Evolutionary conservation across 345 rosid genomes (phyloP).

Genomic region (Odontarrhena argentea): DNA sequence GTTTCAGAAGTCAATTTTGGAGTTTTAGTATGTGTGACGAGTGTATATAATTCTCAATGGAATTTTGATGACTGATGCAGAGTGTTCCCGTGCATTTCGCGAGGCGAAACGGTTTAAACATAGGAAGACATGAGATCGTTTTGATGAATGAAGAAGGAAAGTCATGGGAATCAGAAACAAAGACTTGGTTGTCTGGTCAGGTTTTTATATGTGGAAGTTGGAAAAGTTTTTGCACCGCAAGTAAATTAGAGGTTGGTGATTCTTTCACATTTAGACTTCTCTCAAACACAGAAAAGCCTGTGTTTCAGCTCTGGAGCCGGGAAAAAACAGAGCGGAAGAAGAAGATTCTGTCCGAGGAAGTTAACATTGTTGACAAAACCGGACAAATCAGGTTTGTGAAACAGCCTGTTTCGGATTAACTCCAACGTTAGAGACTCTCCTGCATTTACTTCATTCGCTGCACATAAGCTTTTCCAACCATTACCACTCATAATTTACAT

Average conservation of each 20-base stretch:
- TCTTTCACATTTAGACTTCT: slow-evolving; percentile 17
- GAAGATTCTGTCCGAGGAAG: not conserved
- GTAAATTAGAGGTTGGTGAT: slow-evolving; percentile 17
- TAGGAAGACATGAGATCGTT: slow-evolving; percentile 3
- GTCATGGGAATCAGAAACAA: slow-evolving; percentile 18
- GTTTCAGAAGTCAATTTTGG: not conserved
- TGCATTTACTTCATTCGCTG: not conserved
- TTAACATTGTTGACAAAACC: not conserved
- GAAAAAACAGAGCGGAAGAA: not conserved
- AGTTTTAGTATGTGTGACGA: not conserved
- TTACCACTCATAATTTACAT: slow-evolving; percentile 18
- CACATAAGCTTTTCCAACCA: slow-evolving; percentile 24
- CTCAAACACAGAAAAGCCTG: not conserved
- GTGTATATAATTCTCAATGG: not conserved
- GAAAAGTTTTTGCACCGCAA: slow-evolving; percentile 30
- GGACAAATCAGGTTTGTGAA: slow-evolving; percentile 8
- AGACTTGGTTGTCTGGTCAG: not conserved
- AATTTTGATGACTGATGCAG: slow-evolving; percentile 32
- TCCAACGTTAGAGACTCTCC: slow-evolving; percentile 21
- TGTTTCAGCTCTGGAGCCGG: slow-evolving; percentile 19
- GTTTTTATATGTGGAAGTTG: slow-evolving; percentile 16
- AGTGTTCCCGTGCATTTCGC: slow-evolving; percentile 22
- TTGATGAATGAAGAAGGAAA: slow-evolving; percentile 37
- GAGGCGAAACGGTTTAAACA: slow-evolving; percentile 9
- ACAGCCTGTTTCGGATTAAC: slow-evolving; percentile 9